Evolutionary conservation across 129 eudicot species (phyloP).

Genomic region (Deinandra increscens): DNA sequence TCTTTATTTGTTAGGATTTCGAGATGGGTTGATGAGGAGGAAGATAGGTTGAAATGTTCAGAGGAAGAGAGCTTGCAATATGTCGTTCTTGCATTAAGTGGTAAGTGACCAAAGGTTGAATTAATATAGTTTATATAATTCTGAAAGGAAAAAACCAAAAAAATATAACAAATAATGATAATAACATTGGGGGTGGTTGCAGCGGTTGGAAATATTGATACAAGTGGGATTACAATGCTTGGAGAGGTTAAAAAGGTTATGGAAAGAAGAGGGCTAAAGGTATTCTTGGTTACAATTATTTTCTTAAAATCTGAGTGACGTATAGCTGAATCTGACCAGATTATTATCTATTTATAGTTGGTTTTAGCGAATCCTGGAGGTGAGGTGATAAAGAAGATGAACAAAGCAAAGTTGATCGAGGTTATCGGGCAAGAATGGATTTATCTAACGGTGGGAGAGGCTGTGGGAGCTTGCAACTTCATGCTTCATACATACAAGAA

Average conservation of each 20-base stretch:
- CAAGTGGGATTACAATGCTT: constrained; percentile 89
- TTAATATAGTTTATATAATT: not conserved
- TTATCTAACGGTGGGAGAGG: constrained; percentile 79
- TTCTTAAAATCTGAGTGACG: not conserved
- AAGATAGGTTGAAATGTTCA: constrained; percentile 52
- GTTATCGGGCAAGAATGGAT: constrained; percentile 75
- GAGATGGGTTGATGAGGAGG: constrained; percentile 94
- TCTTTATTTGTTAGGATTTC: constrained; percentile 45
- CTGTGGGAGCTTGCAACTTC: constrained; percentile 78
- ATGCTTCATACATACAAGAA: constrained; percentile 55
- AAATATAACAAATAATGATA: not conserved
- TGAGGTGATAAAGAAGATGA: constrained; percentile 88
- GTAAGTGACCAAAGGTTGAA: constrained; percentile 38
- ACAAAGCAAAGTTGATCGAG: constrained; percentile 63
- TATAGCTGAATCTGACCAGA: not conserved
- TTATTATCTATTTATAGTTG: constrained; percentile 34
- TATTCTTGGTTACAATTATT: constrained; percentile 3
- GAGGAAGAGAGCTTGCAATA: constrained; percentile 54
- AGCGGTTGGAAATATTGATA: constrained; percentile 94
- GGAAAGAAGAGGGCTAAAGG: constrained; percentile 83
- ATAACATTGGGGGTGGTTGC: constrained; percentile 10
- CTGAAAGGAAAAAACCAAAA: not conserved
- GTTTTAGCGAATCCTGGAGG: constrained; percentile 84
- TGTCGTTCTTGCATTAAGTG: constrained; percentile 73
- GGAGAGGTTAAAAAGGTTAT: constrained; percentile 66